Percentiles rank a stretch among this genome's conserved stretches.
phyloP scores from a whole-genome alignment of 2,329 filamentous ascomycete species.

The Xylaria sp. region DNA sequence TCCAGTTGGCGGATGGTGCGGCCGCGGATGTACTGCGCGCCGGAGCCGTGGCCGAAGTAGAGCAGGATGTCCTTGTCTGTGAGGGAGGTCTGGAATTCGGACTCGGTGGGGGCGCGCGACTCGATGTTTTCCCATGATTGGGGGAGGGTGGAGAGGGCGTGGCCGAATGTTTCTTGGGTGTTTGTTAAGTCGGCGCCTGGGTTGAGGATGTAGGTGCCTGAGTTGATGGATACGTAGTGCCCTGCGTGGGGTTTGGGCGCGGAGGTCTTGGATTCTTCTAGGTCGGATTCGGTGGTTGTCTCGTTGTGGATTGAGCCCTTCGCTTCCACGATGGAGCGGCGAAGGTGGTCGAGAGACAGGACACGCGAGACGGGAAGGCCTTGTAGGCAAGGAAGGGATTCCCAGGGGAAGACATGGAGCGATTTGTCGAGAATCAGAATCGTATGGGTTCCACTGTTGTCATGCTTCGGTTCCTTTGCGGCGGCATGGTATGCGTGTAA shows the following conservation, averaged over 20 bases:
- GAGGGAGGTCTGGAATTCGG: constrained; percentile 67
- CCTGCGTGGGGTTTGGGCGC: constrained; percentile 37
- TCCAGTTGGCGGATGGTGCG: constrained; percentile 74
- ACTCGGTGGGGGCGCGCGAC: constrained; percentile 65
- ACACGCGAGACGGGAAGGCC: constrained; percentile 77
- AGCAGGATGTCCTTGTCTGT: constrained; percentile 66
- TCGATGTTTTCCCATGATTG: constrained; percentile 67
- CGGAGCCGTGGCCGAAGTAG: constrained; percentile 95
- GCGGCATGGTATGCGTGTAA: constrained; percentile 68
- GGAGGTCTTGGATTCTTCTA: constrained; percentile 10
- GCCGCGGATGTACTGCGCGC: constrained; percentile 86
- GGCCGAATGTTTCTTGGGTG: constrained; percentile 71
- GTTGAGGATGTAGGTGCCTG: constrained; percentile 79
- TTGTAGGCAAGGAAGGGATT: constrained; percentile 82
- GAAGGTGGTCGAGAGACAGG: constrained; percentile 77
- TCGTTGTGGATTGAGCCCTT: constrained; percentile 14
- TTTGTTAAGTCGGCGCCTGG: constrained; percentile 76
- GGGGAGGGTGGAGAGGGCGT: constrained; percentile 59
- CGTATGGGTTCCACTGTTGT: constrained; percentile 57
- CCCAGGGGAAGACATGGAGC: constrained; percentile 90
- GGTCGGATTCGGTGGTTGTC: constrained; percentile 18
- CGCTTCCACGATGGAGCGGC: constrained; percentile 64
- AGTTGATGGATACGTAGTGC: constrained; percentile 49
- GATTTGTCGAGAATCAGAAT: constrained; percentile 88
- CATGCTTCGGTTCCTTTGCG: constrained; percentile 33